Evolutionary conservation across 2,329 filamentous ascomycete species (phyloP).

Genomic region (Diplodia mutila): DNA sequence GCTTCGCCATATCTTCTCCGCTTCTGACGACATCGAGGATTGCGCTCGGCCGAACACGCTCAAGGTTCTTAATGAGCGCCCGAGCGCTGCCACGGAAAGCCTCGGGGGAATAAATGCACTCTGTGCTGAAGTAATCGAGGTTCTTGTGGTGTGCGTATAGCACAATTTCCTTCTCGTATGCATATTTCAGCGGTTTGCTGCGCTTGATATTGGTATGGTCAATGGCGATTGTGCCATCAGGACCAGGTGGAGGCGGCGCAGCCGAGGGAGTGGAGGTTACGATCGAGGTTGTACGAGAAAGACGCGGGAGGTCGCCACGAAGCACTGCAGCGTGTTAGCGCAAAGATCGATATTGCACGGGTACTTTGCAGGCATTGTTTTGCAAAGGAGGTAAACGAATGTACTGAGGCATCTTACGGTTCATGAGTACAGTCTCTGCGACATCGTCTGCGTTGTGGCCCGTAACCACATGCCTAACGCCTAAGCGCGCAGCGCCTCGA

Average conservation of each 20-base stretch:
- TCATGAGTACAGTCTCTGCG: conserved; percentile 97
- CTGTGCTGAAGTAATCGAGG: conserved; percentile 96
- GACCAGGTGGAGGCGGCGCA: conserved; percentile 58
- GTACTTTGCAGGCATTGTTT: not conserved
- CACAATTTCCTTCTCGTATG: conserved; percentile 98
- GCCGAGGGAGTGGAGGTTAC: conserved; percentile 61
- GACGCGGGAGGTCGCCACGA: conserved; percentile 82
- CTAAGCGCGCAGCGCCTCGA: conserved; percentile 82
- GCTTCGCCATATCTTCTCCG: conserved; percentile 90
- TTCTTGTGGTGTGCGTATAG: conserved; percentile 96
- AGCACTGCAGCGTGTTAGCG: conserved; percentile 56
- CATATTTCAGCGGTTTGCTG: conserved; percentile 96
- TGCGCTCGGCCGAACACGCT: conserved; percentile 88
- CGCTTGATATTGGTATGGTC: conserved; percentile 80
- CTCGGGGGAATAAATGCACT: conserved; percentile 97
- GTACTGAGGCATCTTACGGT: conserved; percentile 50
- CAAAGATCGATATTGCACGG: not conserved
- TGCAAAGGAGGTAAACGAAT: not conserved
- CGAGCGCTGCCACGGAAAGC: conserved; percentile 92
- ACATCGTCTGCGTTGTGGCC: conserved; percentile 98
- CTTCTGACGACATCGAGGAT: conserved; percentile 94
- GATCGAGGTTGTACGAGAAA: conserved; percentile 89
- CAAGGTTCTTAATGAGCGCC: conserved; percentile 90
- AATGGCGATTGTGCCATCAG: conserved; percentile 1
- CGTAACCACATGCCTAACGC: conserved; percentile 91